Conservation (phyloP, 106 monocot genomes). For the Narthecium ossifragum region DNA sequence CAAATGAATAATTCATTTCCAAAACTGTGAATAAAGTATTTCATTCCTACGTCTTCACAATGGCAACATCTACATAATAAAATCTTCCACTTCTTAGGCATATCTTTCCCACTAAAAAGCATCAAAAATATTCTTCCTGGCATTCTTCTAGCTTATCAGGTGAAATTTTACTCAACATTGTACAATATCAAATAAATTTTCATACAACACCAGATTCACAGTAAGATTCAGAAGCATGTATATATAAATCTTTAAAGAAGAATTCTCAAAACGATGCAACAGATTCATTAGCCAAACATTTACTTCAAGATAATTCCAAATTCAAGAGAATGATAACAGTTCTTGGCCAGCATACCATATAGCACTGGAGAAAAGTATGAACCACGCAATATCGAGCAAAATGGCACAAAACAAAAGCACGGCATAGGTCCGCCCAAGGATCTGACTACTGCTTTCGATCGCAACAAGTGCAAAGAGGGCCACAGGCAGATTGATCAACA, state of each 20-base stretch:
- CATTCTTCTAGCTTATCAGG: too few species aligned
- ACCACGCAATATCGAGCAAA: slow-evolving; percentile 77
- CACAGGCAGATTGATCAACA: slow-evolving; percentile 69
- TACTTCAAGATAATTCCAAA: not conserved
- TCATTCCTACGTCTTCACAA: too few species aligned
- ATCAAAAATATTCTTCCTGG: too few species aligned
- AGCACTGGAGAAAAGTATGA: slow-evolving; percentile 58
- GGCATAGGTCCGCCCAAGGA: too few species aligned
- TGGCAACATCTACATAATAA: too few species aligned
- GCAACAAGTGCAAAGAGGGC: slow-evolving; percentile 81
- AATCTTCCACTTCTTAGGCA: too few species aligned
- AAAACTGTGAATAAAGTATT: too few species aligned
- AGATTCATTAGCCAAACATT: not conserved
- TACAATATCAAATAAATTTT: too few species aligned
- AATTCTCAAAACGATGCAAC: not conserved
- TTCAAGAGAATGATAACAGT: not conserved
- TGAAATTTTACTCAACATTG: too few species aligned
- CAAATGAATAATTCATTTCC: too few species aligned
- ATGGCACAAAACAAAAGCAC: slow-evolving; percentile 63
- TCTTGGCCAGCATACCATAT: slow-evolving; percentile 46
- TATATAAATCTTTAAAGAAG: not conserved
- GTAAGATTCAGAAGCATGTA: not conserved
- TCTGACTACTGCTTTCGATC: slow-evolving; percentile 86
- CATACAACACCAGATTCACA: not conserved
- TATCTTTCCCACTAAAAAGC: too few species aligned